These are phyloP conservation scores for Asterophora parasitica DNA, from an alignment of 768 basidiomycete genomes.

Conservation along the genomic window DNA sequence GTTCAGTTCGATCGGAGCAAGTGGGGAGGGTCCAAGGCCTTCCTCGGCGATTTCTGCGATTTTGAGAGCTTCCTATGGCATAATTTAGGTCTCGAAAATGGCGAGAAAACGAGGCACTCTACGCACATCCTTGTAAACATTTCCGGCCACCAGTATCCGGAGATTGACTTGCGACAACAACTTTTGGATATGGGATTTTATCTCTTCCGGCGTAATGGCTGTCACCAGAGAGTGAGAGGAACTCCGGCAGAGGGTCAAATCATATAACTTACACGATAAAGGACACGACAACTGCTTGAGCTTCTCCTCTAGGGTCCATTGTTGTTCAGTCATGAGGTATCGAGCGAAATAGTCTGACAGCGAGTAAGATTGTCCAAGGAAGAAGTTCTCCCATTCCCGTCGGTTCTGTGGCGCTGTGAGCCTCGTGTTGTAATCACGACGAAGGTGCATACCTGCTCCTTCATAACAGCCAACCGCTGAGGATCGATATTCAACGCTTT, in stretches of 20 bases:
- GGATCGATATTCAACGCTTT: conserved; percentile 58
- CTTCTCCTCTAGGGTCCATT: conserved; percentile 77
- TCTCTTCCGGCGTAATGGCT: conserved; percentile 72
- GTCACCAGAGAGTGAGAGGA: neutral
- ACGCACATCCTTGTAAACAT: conserved; percentile 77
- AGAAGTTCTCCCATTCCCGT: conserved; percentile 82
- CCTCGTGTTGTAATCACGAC: neutral
- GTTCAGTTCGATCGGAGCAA: conserved; percentile 52
- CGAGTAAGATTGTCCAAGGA: conserved; percentile 76
- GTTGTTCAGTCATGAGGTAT: conserved; percentile 63
- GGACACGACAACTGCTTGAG: conserved; percentile 76
- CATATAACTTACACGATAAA: conserved; percentile 54
- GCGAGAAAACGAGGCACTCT: neutral
- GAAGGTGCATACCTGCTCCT: conserved; percentile 60
- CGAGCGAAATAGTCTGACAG: conserved; percentile 73
- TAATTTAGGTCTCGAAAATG: conserved; percentile 4
- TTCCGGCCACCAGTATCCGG: conserved; percentile 76
- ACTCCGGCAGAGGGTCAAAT: neutral
- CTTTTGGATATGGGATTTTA: conserved; percentile 54
- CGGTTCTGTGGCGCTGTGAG: conserved; percentile 44
- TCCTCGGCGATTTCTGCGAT: conserved; percentile 71
- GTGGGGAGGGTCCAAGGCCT: conserved; percentile 49
- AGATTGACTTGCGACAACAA: conserved; percentile 64
- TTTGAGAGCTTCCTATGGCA: conserved; percentile 63
- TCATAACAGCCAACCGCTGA: conserved; percentile 76